These are phyloP conservation scores for Drosera capensis DNA, from an alignment of 148 eudicot species.

Conservation along the genomic window DNA sequence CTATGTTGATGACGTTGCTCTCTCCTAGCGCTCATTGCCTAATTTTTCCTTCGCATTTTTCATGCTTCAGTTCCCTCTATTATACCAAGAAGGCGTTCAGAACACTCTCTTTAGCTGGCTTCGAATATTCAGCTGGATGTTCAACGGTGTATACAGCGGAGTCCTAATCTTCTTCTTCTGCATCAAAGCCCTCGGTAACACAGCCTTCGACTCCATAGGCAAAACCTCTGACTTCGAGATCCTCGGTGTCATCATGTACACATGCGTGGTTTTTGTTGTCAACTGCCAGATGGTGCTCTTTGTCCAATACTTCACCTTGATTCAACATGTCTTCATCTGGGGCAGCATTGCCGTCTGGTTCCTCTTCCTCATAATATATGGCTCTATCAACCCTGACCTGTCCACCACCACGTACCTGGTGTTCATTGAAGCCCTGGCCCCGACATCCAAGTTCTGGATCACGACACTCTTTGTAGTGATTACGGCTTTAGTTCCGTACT, in stretches of 20 bases:
- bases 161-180: slow-evolving; percentile 68
- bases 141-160: slow-evolving; percentile 67
- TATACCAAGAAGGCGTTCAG: slow-evolving; percentile 97
- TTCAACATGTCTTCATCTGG: slow-evolving; percentile 82
- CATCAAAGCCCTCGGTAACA: slow-evolving; percentile 32
- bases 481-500: slow-evolving; percentile 57
- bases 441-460: slow-evolving; percentile 45
- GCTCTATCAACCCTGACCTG: slow-evolving; percentile 26
- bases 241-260: slow-evolving; percentile 74
- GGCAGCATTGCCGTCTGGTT: slow-evolving; percentile 72
- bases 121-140: slow-evolving; percentile 93
- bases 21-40: background rate
- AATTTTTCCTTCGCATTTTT: slow-evolving; percentile 1
- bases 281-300: slow-evolving; percentile 88
- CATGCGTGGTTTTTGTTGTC: slow-evolving; percentile 74
- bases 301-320: slow-evolving; percentile 74
- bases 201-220: slow-evolving; percentile 42
- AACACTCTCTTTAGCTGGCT: slow-evolving; percentile 82
- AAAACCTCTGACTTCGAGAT: slow-evolving; percentile 43
- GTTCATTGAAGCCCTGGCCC: slow-evolving; percentile 52
- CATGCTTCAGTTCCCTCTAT: slow-evolving; percentile 55
- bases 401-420: slow-evolving; percentile 64
- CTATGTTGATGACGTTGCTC: background rate
- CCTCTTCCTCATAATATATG: slow-evolving; percentile 51
- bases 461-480: slow-evolving; percentile 43